These are phyloP conservation scores for Populus davidiana DNA, from an alignment of 345 rosid species.

Conservation along the genomic window DNA sequence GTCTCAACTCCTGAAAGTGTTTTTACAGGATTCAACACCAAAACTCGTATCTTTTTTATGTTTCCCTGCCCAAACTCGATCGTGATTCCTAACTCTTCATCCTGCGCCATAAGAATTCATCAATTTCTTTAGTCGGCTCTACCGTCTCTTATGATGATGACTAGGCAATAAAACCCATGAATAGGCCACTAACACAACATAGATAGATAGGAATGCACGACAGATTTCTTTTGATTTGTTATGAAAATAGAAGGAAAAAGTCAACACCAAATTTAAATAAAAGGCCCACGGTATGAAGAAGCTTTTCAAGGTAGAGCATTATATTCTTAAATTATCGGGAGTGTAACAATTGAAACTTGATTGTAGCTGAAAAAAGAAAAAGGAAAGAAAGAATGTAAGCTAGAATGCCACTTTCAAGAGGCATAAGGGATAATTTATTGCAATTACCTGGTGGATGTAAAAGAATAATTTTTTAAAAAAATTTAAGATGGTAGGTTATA, in stretches of 20 bases:
- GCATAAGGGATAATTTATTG: no score
- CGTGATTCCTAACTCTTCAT: neutral
- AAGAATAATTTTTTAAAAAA: no score
- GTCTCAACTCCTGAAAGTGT: no score
- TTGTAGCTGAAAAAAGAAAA: no score
- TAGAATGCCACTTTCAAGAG: no score
- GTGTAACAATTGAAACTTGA: no score
- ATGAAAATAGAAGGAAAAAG: neutral
- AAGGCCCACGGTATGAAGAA: neutral
- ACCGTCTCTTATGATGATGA: neutral
- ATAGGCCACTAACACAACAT: neutral
- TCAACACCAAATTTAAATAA: neutral
- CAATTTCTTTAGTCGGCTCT: neutral
- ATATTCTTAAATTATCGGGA: neutral
- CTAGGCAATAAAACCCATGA: no score
- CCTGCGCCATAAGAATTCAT: neutral
- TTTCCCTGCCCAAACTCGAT: neutral
- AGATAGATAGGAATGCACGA: neutral
- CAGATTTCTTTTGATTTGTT: neutral
- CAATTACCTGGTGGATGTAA: no score
- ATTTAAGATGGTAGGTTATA: no score
- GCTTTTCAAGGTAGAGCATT: neutral
- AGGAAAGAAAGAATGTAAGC: no score
- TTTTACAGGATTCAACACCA: neutral
- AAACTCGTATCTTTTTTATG: neutral